Evolutionary conservation across 495 filamentous ascomycete genomes (phyloP), one percentile per base, ranked within the genome.

Genomic region (Stereocaulon alpinum): DNA sequence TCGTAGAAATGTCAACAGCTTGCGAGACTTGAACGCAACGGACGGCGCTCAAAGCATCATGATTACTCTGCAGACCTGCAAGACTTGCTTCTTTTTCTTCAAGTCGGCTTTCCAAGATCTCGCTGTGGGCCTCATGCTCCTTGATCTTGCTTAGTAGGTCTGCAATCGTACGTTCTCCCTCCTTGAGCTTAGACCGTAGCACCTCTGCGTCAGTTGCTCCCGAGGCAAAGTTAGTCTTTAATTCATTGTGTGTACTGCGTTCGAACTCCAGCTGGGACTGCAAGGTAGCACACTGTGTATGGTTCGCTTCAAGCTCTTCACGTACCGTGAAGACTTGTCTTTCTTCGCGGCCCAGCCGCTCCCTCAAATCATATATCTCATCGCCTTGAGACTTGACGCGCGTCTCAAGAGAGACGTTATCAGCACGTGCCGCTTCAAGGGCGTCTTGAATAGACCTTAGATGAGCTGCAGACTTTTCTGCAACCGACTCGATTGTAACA

Each of bases 181-280:
- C 84, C 17, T 80, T 80, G 49, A 93, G 71, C 40, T 82, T 79
- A 67, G 85, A 82, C 43, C 83, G 82, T 54, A 95, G 71, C 17
- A 80, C 84, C 68, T 91, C 87, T 7, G 86, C 87, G 24, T 87
- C 87, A 7, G 82, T 89, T 66, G 91, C 87, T 37, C 87, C 89
- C 43, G 87, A 85, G 6, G 84, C 79, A 66, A 93, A 82, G 69
- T 83, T 84, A 15, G 73, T 72, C 56, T 86, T 80, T 32, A 95
- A 74, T 17, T 80, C 72, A 43, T 74, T 76, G 27, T 92, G 75
- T 59, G 87, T 83, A 11, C 76, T 72, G 29, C 84, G 82, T 54
- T 86, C 82, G 37, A 86, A 80, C 9, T 80, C 72, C 24, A 95
- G 72, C 63, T 94, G 87, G 20, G 71, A 70, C 56, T 82, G 76